phyloP scores from a whole-genome alignment of 2,329 filamentous ascomycete species.

The Sporothrix sp. region DNA sequence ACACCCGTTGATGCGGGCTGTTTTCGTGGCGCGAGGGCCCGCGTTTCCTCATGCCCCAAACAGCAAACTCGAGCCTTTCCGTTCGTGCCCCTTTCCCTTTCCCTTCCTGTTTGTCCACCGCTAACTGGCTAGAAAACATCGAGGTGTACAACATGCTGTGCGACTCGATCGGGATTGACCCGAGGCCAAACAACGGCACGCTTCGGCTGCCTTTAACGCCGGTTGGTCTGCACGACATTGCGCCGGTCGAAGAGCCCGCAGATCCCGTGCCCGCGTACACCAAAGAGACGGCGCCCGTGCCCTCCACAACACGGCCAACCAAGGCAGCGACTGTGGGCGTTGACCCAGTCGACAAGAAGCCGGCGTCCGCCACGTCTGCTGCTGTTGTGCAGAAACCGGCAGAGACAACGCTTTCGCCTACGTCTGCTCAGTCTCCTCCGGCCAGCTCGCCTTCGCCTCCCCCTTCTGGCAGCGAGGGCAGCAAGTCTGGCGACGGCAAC shows the following conservation, averaged over 20 bases:
- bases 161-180: constrained; percentile 67
- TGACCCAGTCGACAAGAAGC: neutral
- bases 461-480: constrained; percentile 1
- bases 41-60: constrained; percentile 82
- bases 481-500: constrained; percentile 11
- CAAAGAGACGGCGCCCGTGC: neutral
- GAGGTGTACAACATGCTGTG: constrained; percentile 94
- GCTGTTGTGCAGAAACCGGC: constrained; percentile 1
- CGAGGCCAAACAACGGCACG: constrained; percentile 79
- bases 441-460: constrained; percentile 14
- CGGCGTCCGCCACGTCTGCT: constrained; percentile 2
- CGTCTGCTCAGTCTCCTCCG: constrained; percentile 8
- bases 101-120: too few relatives aligned
- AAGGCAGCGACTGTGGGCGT: constrained; percentile 11
- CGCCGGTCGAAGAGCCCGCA: constrained; percentile 38
- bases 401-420: neutral
- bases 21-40: constrained; percentile 85
- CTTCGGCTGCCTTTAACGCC: constrained; percentile 60
- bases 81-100: too few relatives aligned
- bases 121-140: constrained; percentile 59
- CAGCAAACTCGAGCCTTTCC: constrained; percentile 70
- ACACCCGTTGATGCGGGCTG: constrained; percentile 89
- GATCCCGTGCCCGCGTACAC: constrained; percentile 38
- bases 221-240: constrained; percentile 49
- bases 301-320: neutral